Base-by-base conservation (phyloP, 768 basidiomycete genomes). In the Clitopilus hobsonii region DNA sequence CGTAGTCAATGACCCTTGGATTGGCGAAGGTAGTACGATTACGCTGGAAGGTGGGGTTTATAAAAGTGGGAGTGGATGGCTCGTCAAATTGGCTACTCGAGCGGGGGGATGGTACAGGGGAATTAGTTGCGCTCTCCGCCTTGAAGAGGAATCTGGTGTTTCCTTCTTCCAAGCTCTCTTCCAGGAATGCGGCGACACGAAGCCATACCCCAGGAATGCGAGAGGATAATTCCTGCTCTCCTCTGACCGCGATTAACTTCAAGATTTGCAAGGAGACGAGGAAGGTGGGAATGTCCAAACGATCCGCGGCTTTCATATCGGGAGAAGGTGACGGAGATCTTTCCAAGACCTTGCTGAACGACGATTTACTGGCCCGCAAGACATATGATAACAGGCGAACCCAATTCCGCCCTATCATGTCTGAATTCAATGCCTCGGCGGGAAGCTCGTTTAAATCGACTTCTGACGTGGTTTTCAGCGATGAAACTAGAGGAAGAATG, bases 1-100 rank as follows among this genome's bases (percentile, higher is more conserved):
- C 69, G 59, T 89, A 91, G 65, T 91, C 89, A 5, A 88, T 71
- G 23, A 86, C 70, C 25, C 86, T 76, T 2, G 87, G 87, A 38
- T 68, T 70, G 25, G 62, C 60, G 49, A 67, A 63, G 38, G 63
- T 54, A 51, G 56, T 61, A 2, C 58, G 54, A 61, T 38, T 61
- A 69, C 50, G 59, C 56, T 10, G 62, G 49, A 51, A 62, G 58
- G 54, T 64, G 65, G 53, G 70, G 63, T 47, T 67, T 60, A 45
- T 41, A 7, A 64, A 64, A 18, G 71, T 59, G 16, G 70, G 63
- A 5, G 63, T 54, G 14, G 67, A 60, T 30, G 61, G 63, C 30
- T 61, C 63, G 23, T 74, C 73, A 30, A 77, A 70, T 47, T 76
- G 75, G 10, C 61, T 60, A 54, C 81, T 82, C 18, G 69, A 61